Evolutionary conservation across 306 rosid species (phyloP).

Genomic region (Clitoria ternatea): DNA sequence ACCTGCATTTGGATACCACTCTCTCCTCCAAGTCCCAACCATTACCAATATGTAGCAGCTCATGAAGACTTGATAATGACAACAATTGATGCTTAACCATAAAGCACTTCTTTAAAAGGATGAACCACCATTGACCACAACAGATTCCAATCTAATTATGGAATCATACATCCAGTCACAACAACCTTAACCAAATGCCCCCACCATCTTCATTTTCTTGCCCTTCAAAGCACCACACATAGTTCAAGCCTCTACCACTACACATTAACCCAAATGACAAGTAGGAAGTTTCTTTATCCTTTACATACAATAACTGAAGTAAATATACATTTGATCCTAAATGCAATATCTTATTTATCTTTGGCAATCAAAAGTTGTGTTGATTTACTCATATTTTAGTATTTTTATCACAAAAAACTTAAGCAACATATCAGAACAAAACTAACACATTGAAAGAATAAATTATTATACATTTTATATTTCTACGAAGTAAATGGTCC

Average conservation of each 20-base stretch:
- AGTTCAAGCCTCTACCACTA: not conserved
- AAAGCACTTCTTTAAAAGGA: not conserved
- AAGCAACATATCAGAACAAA: no score
- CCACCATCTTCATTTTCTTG: not conserved
- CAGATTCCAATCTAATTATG: conserved; percentile 14
- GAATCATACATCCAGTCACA: conserved; percentile 11
- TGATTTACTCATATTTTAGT: no score
- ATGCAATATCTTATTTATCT: no score
- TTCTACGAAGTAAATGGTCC: no score
- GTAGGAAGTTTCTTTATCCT: not conserved
- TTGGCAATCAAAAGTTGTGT: no score
- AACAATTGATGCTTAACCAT: not conserved
- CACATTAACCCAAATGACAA: not conserved
- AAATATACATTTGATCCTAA: no score
- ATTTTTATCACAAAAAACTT: no score
- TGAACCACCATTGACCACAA: conserved; percentile 27
- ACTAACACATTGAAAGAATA: no score
- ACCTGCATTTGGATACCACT: not conserved
- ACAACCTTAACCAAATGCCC: conserved; percentile 31
- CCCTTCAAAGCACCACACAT: conserved; percentile 1
- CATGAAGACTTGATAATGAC: conserved; percentile 16
- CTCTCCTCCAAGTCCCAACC: not conserved
- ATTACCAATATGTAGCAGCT: not conserved
- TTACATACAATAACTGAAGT: not conserved
- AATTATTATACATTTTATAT: no score